phyloP scores from a whole-genome alignment of 805 yeast genomes.

The Blastobotrys mokoenaii region DNA sequence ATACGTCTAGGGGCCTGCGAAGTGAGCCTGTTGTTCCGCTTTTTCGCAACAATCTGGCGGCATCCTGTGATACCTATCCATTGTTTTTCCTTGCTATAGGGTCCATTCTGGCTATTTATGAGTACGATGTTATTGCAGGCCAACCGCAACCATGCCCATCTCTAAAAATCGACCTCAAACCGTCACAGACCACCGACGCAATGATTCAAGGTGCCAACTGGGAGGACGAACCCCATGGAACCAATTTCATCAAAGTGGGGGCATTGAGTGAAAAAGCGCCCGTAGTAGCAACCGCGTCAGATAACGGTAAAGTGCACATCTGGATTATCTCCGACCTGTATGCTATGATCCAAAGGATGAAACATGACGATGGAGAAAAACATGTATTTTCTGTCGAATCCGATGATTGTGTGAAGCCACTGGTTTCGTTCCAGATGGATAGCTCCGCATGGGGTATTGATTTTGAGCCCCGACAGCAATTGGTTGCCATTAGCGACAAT shows the following conservation, averaged over 20 bases:
- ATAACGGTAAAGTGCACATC: slow-evolving; percentile 44
- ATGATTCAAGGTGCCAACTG: slow-evolving; percentile 41
- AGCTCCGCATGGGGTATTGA: slow-evolving; percentile 59
- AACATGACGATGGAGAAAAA: slow-evolving; percentile 9
- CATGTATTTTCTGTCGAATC: slow-evolving; percentile 18
- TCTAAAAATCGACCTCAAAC: slow-evolving; percentile 36
- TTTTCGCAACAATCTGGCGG: slow-evolving; percentile 10
- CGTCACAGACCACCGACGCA: slow-evolving; percentile 32
- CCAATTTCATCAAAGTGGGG: slow-evolving; percentile 41
- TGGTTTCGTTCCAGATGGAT: neutral
- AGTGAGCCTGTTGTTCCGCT: neutral
- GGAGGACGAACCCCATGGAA: slow-evolving; percentile 47
- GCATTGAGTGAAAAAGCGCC: slow-evolving; percentile 35
- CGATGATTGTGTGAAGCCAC: neutral
- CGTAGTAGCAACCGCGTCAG: slow-evolving; percentile 39
- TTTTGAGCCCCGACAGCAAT: slow-evolving; percentile 27
- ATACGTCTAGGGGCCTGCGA: neutral
- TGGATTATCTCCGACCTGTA: slow-evolving; percentile 27
- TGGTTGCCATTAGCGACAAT: slow-evolving; percentile 48
- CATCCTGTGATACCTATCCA: slow-evolving; percentile 5
- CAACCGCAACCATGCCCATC: slow-evolving; percentile 22
- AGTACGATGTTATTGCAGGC: slow-evolving; percentile 5
- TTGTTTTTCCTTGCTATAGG: slow-evolving; percentile 8
- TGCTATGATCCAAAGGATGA: slow-evolving; percentile 5
- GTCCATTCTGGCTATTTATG: slow-evolving; percentile 3